phyloP scores from a whole-genome alignment of 2,329 filamentous ascomycete genomes.

The Fusarium abutilonis region DNA sequence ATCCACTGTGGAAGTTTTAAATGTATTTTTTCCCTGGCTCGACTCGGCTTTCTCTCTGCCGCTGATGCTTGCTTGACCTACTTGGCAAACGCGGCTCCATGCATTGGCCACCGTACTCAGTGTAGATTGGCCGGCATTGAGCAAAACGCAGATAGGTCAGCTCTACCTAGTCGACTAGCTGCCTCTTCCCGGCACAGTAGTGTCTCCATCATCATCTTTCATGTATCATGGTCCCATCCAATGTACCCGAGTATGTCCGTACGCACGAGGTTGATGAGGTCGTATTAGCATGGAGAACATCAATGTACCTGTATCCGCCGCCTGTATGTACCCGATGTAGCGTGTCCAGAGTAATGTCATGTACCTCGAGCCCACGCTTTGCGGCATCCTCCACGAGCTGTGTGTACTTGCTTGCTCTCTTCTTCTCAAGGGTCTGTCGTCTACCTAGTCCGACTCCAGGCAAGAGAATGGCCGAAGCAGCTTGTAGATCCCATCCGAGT shows the following conservation, averaged over 20 bases:
- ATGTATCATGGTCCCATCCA: slow-evolving; percentile 36
- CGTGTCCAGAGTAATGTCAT: slow-evolving; percentile 35
- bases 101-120: slow-evolving; percentile 10
- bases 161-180: slow-evolving; percentile 27
- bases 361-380: slow-evolving; percentile 29
- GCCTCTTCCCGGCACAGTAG: slow-evolving; percentile 32
- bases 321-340: slow-evolving; percentile 28
- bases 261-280: slow-evolving; percentile 26
- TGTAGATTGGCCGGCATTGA: slow-evolving; percentile 28
- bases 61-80: slow-evolving; percentile 1
- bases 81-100: slow-evolving; percentile 24
- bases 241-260: slow-evolving; percentile 19
- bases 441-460: slow-evolving; percentile 31
- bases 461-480: slow-evolving; percentile 24
- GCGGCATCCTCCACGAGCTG: slow-evolving; percentile 14
- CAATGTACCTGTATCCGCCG: slow-evolving; percentile 35
- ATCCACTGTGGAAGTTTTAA: background rate
- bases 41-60: slow-evolving; percentile 25
- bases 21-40: slow-evolving; percentile 6
- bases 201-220: slow-evolving; percentile 33
- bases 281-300: slow-evolving; percentile 37
- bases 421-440: slow-evolving; percentile 33
- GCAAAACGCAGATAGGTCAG: slow-evolving; percentile 3
- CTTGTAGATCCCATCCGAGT: slow-evolving; percentile 39
- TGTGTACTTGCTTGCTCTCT: slow-evolving; percentile 17